phyloP scores from a whole-genome alignment of 495 filamentous ascomycete genomes.

The Xylaria palmicola region DNA sequence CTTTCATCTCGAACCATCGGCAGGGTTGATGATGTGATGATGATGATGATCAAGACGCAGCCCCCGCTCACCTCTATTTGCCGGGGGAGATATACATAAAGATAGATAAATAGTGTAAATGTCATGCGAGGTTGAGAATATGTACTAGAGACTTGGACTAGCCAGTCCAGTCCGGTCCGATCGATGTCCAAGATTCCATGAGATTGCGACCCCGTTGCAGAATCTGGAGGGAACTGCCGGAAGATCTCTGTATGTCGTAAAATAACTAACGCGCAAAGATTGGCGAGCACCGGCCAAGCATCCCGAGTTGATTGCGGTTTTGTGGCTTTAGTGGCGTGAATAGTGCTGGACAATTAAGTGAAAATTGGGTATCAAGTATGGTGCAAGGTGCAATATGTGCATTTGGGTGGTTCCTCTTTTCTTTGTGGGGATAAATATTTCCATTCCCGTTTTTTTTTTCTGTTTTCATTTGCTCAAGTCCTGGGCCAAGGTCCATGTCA shows the following conservation, averaged over 20 bases:
- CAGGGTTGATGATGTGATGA: too few species aligned
- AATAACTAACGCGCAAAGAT: too few species aligned
- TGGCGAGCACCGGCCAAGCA: background rate
- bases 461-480: background rate
- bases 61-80: too few species aligned
- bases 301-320: background rate
- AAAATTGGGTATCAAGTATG: conserved; percentile 9
- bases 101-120: background rate
- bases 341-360: background rate
- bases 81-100: too few species aligned
- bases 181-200: background rate
- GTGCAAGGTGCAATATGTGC: background rate
- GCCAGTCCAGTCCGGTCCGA: background rate
- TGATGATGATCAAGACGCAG: too few species aligned
- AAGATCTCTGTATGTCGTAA: too few species aligned
- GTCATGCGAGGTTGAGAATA: too few species aligned
- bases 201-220: background rate
- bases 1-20: too few species aligned
- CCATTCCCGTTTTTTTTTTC: background rate
- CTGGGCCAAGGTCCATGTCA: background rate
- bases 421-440: too few species aligned
- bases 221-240: background rate
- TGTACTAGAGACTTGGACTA: background rate
- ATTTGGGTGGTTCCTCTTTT: conserved; percentile 1
- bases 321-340: background rate